phyloP scores from a whole-genome alignment of 1,139 yeast genomes.

The Hyphopichia pseudoburtonii region DNA sequence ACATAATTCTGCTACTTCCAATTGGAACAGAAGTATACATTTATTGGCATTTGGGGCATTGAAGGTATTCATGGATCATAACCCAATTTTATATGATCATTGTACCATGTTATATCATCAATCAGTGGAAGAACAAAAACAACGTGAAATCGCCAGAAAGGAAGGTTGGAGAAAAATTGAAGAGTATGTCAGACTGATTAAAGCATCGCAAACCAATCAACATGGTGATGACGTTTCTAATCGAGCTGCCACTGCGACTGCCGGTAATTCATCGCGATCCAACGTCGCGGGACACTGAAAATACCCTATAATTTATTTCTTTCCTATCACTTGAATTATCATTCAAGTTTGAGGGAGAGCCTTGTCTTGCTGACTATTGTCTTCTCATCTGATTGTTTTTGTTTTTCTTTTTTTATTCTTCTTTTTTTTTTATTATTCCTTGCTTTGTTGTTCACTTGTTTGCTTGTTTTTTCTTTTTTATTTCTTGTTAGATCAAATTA shows the following conservation, averaged over 20 bases:
- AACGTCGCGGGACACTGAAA: no score
- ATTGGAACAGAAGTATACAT: conserved; percentile 92
- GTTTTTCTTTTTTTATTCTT: conserved; percentile 1
- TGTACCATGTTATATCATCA: conserved; percentile 86
- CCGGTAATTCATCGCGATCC: no score
- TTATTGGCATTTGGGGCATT: conserved; percentile 88
- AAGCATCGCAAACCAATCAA: conserved; percentile 12
- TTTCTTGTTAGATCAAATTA: background rate
- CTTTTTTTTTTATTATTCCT: conserved; percentile 1
- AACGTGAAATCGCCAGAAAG: conserved; percentile 59
- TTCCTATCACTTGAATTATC: no score
- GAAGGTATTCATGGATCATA: conserved; percentile 90
- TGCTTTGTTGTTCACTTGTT: no score
- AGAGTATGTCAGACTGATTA: conserved; percentile 48
- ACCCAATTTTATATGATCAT: conserved; percentile 87
- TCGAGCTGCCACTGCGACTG: background rate
- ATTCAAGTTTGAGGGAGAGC: no score
- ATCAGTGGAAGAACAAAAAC: conserved; percentile 63
- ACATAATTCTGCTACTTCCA: conserved; percentile 50
- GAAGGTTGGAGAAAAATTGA: conserved; percentile 79
- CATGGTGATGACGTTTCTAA: background rate
- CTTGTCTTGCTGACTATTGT: no score
- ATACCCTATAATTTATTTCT: no score
- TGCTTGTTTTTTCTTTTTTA: conserved; percentile 1
- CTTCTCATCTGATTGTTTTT: background rate